phyloP scores from a whole-genome alignment of 73 alveolate species.

The Breviolum minutum region DNA sequence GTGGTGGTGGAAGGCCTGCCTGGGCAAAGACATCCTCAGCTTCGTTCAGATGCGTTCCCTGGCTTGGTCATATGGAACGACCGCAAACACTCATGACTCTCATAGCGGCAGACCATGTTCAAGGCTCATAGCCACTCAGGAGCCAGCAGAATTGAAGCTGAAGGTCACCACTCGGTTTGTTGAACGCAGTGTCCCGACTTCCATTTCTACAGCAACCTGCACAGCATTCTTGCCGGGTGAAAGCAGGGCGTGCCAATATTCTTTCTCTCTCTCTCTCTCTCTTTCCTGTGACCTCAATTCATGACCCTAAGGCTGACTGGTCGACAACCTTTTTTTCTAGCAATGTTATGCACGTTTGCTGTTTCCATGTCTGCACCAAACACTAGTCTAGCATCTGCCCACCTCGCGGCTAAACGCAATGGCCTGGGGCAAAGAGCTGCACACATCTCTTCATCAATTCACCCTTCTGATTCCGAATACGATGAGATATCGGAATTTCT shows the following conservation, averaged over 20 bases:
- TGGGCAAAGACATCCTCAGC: slow-evolving; percentile 50
- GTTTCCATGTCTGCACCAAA: background rate
- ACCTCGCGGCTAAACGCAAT: slow-evolving; percentile 89
- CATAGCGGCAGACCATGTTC: background rate
- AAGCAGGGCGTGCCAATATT: background rate
- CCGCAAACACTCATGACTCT: background rate
- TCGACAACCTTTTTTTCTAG: no score
- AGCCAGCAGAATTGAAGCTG: slow-evolving; percentile 30
- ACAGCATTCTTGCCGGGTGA: background rate
- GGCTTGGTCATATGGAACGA: background rate
- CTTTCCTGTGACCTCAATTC: background rate
- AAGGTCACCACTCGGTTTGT: slow-evolving; percentile 74
- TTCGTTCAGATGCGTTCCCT: background rate
- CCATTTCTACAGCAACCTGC: slow-evolving; percentile 67
- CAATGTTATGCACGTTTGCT: no score
- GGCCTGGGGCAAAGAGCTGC: slow-evolving; percentile 25
- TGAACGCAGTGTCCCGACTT: slow-evolving; percentile 78
- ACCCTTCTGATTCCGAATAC: no score
- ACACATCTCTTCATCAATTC: no score
- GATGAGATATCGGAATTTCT: no score
- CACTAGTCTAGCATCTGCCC: background rate
- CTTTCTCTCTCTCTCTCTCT: no score
- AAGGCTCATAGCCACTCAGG: background rate
- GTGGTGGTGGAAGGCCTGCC: slow-evolving; percentile 71
- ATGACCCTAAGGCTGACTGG: no score